These are phyloP conservation scores for Cymbopogon flexuosus DNA, from an alignment of 202 grass and related monocot species.

Conservation along the genomic window DNA sequence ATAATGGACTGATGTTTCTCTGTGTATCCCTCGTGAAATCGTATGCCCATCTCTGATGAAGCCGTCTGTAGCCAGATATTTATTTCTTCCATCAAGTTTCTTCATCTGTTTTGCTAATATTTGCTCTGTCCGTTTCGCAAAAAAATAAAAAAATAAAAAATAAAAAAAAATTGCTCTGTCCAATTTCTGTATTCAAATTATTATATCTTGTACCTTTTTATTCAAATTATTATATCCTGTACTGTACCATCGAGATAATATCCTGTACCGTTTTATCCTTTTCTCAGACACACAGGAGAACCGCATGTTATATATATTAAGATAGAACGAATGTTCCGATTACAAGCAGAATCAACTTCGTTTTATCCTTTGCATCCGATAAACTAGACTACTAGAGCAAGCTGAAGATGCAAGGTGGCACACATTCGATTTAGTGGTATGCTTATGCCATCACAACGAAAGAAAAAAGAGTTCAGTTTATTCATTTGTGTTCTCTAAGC, in stretches of 20 bases:
- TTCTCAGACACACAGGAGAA: background rate
- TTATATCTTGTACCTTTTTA: background rate
- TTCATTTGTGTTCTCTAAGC: background rate
- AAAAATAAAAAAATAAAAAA: too few species aligned
- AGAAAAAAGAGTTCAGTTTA: conserved; percentile 81
- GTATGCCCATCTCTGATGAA: background rate
- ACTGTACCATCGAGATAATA: background rate
- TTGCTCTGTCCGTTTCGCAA: background rate
- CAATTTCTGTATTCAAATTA: too few species aligned
- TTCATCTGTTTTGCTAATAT: background rate
- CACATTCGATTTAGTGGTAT: conserved; percentile 65
- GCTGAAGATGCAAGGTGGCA: conserved; percentile 54
- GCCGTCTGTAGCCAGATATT: background rate
- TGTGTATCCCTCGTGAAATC: background rate
- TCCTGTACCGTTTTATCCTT: background rate
- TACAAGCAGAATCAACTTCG: background rate
- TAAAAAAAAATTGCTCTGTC: too few species aligned
- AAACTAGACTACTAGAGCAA: conserved; percentile 29
- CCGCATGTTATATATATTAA: background rate
- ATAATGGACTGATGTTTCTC: conserved; percentile 15
- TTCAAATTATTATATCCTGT: background rate
- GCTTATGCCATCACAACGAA: conserved; percentile 70
- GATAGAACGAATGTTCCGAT: background rate
- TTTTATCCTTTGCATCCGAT: conserved; percentile 54
- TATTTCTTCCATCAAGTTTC: background rate